These are phyloP conservation scores for Penicillium dipodomyicola DNA, from an alignment of 495 filamentous ascomycete genomes.

Conservation along the genomic window DNA sequence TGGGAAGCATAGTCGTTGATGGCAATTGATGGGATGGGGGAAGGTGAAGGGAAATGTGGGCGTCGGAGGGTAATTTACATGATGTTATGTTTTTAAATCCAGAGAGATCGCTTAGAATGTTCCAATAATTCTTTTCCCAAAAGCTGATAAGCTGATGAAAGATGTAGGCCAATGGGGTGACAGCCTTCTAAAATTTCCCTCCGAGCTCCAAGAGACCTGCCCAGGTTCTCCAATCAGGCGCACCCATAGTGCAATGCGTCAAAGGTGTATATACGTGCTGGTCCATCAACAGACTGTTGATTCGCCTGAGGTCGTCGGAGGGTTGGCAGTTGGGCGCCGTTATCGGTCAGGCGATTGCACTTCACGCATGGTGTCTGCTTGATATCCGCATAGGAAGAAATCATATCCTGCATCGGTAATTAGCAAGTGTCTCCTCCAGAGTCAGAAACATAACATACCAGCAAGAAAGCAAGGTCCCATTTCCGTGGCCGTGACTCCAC, in stretches of 20 bases:
- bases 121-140: not conserved
- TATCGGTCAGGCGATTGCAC: constrained; percentile 40
- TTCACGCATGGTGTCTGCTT: constrained; percentile 41
- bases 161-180: not conserved
- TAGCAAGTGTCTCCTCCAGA: constrained; percentile 3
- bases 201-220: not conserved
- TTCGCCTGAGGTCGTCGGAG: constrained; percentile 25
- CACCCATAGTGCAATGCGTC: constrained; percentile 30
- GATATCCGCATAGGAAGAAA: constrained; percentile 41
- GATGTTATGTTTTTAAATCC: not conserved
- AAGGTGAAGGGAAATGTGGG: not conserved
- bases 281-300: constrained; percentile 8
- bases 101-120: not conserved
- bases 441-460: constrained; percentile 29
- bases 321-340: constrained; percentile 38
- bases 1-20: constrained; percentile 20
- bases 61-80: not conserved
- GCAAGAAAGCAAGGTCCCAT: constrained; percentile 44
- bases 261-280: constrained; percentile 16
- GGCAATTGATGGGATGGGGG: not conserved
- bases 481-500: constrained; percentile 38
- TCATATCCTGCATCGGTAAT: constrained; percentile 35
- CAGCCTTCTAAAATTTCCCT: not conserved
- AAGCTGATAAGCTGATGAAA: not conserved
- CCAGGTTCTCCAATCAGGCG: constrained; percentile 12